Percentiles rank a stretch among this genome's conserved stretches.
These are phyloP conservation scores for Purshia tridentata DNA, from an alignment of 306 rosid genomes.

Conservation along the genomic window DNA sequence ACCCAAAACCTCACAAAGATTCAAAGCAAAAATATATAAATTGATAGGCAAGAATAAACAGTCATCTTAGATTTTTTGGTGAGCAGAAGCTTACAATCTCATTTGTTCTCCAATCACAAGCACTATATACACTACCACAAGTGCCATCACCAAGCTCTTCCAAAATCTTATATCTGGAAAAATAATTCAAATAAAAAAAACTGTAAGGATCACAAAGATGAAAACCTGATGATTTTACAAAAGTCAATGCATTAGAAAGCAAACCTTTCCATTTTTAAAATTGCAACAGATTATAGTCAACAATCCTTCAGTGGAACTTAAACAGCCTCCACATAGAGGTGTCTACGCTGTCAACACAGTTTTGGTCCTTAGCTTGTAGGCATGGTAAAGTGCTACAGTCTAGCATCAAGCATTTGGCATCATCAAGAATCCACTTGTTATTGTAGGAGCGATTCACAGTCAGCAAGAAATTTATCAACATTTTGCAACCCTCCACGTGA, in stretches of 20 bases:
- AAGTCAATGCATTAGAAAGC: conserved; percentile 20
- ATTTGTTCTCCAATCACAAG: conserved; percentile 55
- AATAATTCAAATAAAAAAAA: neutral
- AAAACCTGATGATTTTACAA: conserved; percentile 7
- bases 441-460: conserved; percentile 36
- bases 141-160: conserved; percentile 90
- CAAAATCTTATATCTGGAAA: conserved; percentile 67
- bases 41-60: neutral
- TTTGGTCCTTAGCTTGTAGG: conserved; percentile 47
- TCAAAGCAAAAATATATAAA: conserved; percentile 7
- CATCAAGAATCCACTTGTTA: conserved; percentile 50
- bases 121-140: conserved; percentile 86
- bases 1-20: neutral
- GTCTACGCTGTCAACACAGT: conserved; percentile 53
- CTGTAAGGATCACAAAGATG: conserved; percentile 1
- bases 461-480: conserved; percentile 42
- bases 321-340: conserved; percentile 56
- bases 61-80: neutral
- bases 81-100: conserved; percentile 62
- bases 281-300: conserved; percentile 40
- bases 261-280: conserved; percentile 71
- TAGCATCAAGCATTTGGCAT: conserved; percentile 45
- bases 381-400: conserved; percentile 30
- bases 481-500: conserved; percentile 45
- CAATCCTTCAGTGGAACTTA: conserved; percentile 47